phyloP scores from a whole-genome alignment of 2,329 filamentous ascomycete genomes.

The Lasiodiplodia gonubiensis region DNA sequence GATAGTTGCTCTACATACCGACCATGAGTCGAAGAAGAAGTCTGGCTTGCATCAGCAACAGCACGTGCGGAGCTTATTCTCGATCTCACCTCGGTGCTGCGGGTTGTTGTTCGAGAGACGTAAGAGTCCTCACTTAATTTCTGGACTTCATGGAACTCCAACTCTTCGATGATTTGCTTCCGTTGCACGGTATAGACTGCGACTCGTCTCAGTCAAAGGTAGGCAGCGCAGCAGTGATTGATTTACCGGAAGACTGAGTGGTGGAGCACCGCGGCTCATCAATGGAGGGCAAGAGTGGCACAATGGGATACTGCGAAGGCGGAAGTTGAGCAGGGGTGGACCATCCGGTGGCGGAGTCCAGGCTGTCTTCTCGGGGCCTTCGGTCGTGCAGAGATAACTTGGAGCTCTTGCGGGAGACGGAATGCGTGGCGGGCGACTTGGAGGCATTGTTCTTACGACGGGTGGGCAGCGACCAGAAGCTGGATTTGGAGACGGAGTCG shows the following conservation, averaged over 20 bases:
- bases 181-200: slow-evolving; percentile 21
- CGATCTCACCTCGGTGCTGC: slow-evolving; percentile 35
- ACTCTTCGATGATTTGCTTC: slow-evolving; percentile 29
- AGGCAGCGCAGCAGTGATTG: not conserved
- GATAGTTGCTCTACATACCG: slow-evolving; percentile 15
- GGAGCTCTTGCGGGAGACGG: slow-evolving; percentile 16
- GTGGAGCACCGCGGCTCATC: slow-evolving; percentile 20
- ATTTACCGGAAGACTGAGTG: slow-evolving; percentile 11
- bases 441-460: slow-evolving; percentile 17
- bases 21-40: slow-evolving; percentile 16
- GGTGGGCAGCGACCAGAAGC: slow-evolving; percentile 22
- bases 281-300: slow-evolving; percentile 41
- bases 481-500: slow-evolving; percentile 5
- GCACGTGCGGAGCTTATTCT: not conserved
- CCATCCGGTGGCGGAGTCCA: slow-evolving; percentile 5
- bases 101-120: slow-evolving; percentile 36
- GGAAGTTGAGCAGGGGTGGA: slow-evolving; percentile 31
- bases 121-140: slow-evolving; percentile 38
- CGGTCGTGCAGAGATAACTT: slow-evolving; percentile 6
- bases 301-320: slow-evolving; percentile 26
- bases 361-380: not conserved
- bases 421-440: not conserved
- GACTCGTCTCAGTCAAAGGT: not conserved
- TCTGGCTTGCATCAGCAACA: slow-evolving; percentile 17
- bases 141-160: slow-evolving; percentile 34